Conservation (phyloP, 805 yeast genomes). For the Debaryomyces maramus region DNA sequence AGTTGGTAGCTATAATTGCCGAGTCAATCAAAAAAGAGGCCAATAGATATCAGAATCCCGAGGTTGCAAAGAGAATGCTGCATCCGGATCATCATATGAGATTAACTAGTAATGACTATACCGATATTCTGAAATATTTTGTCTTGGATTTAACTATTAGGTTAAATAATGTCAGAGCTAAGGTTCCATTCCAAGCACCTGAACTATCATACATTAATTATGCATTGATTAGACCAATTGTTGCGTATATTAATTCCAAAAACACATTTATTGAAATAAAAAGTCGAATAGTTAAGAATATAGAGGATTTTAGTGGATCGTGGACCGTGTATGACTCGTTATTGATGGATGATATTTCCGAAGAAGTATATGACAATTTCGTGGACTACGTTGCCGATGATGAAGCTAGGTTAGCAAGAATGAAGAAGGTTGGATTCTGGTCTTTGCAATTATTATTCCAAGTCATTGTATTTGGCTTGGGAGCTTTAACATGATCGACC, state of each 20-base stretch:
- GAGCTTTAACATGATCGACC: constrained; percentile 41
- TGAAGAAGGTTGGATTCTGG: constrained; percentile 91
- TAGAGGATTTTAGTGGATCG: constrained; percentile 87
- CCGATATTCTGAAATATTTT: constrained; percentile 54
- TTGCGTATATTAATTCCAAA: constrained; percentile 88
- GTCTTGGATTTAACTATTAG: constrained; percentile 78
- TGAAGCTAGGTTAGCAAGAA: constrained; percentile 65
- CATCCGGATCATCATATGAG: constrained; percentile 30
- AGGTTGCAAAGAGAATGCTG: constrained; percentile 13
- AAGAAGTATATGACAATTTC: constrained; percentile 87
- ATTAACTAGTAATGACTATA: constrained; percentile 24
- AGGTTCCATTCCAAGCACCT: constrained; percentile 82
- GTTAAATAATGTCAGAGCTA: constrained; percentile 83
- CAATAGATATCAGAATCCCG: constrained; percentile 39
- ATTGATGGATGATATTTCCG: constrained; percentile 87
- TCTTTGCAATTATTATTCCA: constrained; percentile 82
- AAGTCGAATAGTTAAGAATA: constrained; percentile 75
- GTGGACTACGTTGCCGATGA: constrained; percentile 88
- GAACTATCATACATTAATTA: constrained; percentile 89
- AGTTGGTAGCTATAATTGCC: constrained; percentile 49
- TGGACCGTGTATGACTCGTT: constrained; percentile 95
- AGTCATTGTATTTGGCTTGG: constrained; percentile 76
- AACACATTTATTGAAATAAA: constrained; percentile 87
- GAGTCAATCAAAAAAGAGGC: constrained; percentile 51
- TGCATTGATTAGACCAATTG: constrained; percentile 91